phyloP scores from a whole-genome alignment of 2,329 filamentous ascomycete genomes.

The Lecanosticta acicola region DNA sequence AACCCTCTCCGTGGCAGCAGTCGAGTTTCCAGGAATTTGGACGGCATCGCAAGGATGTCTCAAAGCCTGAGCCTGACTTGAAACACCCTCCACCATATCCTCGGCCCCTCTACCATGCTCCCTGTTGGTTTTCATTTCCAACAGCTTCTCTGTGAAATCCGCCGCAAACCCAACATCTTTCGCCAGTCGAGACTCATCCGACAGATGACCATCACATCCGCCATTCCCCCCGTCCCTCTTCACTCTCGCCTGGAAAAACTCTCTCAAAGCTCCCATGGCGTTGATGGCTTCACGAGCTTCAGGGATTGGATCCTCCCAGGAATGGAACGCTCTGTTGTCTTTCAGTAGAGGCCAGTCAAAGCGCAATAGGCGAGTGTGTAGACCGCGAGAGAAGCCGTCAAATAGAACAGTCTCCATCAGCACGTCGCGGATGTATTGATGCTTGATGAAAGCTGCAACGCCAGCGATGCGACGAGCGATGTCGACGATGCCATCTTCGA shows the following conservation, averaged over 20 bases:
- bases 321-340: background rate
- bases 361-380: conserved; percentile 5
- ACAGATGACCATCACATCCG: no score
- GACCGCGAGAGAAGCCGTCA: conserved; percentile 5
- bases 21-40: background rate
- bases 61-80: background rate
- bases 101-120: background rate
- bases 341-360: conserved; percentile 11
- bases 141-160: background rate
- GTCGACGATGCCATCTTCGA: background rate
- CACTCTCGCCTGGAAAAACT: conserved; percentile 6
- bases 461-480: conserved; percentile 10
- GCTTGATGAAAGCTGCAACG: conserved; percentile 12
- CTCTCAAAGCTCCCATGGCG: conserved; percentile 10
- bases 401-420: conserved; percentile 7
- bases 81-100: background rate
- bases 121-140: background rate
- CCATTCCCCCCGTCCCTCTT: background rate
- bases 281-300: conserved; percentile 6
- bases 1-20: background rate
- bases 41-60: background rate
- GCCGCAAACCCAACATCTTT: background rate
- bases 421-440: conserved; percentile 9
- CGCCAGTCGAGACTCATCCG: no score
- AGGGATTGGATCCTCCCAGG: conserved; percentile 8